Conservation (phyloP, 176 grass and related monocot genomes). For the Aegilops umbellulata region DNA sequence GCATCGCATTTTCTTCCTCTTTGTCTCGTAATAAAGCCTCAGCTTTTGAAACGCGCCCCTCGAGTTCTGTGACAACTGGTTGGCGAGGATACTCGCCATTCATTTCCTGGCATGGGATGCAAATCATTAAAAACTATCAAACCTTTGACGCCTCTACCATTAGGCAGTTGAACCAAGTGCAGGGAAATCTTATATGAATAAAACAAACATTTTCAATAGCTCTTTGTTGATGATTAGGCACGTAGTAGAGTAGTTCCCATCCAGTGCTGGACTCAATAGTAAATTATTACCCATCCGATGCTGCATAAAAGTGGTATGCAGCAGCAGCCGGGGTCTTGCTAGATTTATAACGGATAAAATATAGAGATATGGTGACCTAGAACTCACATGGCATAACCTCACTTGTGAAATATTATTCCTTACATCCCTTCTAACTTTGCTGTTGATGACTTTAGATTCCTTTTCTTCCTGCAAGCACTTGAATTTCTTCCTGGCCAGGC, state of each 20-base stretch:
- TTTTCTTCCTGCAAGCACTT: conserved; percentile 40
- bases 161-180: conserved; percentile 9
- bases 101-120: conserved; percentile 39
- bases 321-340: not conserved
- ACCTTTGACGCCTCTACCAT: not conserved
- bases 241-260: not conserved
- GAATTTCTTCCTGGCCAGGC: conserved; percentile 64
- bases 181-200: not conserved
- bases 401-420: conserved; percentile 28
- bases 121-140: conserved; percentile 17
- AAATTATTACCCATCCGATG: not conserved
- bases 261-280: not conserved
- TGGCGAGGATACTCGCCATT: conserved; percentile 49
- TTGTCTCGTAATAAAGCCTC: conserved; percentile 67
- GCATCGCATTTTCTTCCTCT: conserved; percentile 81
- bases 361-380: not conserved
- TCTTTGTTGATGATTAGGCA: not conserved
- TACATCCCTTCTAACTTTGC: conserved; percentile 24
- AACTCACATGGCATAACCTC: conserved; percentile 41
- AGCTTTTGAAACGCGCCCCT: conserved; percentile 50
- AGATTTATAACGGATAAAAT: not conserved
- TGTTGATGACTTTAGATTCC: conserved; percentile 24
- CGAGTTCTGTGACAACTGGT: conserved; percentile 50
- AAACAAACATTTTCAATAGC: conserved; percentile 16
- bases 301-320: conserved; percentile 7